phyloP scores from a whole-genome alignment of 2,329 filamentous ascomycete species.

The Colletotrichum musae region DNA sequence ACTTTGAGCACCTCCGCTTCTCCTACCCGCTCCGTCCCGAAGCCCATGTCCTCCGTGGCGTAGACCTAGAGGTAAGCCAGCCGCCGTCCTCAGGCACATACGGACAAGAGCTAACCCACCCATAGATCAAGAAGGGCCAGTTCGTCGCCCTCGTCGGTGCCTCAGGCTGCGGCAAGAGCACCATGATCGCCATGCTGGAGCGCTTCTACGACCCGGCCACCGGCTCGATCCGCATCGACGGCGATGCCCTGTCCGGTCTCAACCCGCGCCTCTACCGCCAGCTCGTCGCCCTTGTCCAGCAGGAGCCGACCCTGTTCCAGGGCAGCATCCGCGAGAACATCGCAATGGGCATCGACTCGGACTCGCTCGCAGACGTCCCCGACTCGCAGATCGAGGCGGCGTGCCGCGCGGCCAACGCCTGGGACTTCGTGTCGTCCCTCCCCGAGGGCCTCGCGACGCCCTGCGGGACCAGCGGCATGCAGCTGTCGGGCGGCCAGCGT shows the following conservation, averaged over 20 bases:
- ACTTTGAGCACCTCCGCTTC: slow-evolving; percentile 72
- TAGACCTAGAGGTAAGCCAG: slow-evolving; percentile 54
- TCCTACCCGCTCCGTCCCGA: slow-evolving; percentile 69
- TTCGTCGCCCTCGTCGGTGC: slow-evolving; percentile 70
- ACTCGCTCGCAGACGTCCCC: slow-evolving; percentile 44
- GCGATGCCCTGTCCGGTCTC: slow-evolving; percentile 56
- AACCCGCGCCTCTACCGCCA: slow-evolving; percentile 66
- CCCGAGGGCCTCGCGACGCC: slow-evolving; percentile 70
- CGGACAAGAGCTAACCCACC: slow-evolving; percentile 6
- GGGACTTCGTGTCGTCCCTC: slow-evolving; percentile 58
- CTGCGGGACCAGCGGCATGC: slow-evolving; percentile 77
- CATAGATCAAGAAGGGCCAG: slow-evolving; percentile 59
- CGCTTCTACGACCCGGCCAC: slow-evolving; percentile 60
- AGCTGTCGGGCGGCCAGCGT: slow-evolving; percentile 80
- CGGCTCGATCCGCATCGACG: slow-evolving; percentile 64
- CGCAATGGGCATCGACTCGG: slow-evolving; percentile 51
- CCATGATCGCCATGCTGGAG: slow-evolving; percentile 68
- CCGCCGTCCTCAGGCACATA: too few relatives aligned
- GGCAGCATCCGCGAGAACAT: slow-evolving; percentile 64
- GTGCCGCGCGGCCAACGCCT: slow-evolving; percentile 63
- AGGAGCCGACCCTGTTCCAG: slow-evolving; percentile 69
- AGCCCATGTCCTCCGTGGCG: slow-evolving; percentile 57
- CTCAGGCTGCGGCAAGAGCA: slow-evolving; percentile 73
- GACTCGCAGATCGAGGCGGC: slow-evolving; percentile 58
- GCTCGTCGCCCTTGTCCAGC: slow-evolving; percentile 69